Base-by-base conservation (phyloP, 1,139 yeast genomes). In the Geotrichum bryndzae region DNA sequence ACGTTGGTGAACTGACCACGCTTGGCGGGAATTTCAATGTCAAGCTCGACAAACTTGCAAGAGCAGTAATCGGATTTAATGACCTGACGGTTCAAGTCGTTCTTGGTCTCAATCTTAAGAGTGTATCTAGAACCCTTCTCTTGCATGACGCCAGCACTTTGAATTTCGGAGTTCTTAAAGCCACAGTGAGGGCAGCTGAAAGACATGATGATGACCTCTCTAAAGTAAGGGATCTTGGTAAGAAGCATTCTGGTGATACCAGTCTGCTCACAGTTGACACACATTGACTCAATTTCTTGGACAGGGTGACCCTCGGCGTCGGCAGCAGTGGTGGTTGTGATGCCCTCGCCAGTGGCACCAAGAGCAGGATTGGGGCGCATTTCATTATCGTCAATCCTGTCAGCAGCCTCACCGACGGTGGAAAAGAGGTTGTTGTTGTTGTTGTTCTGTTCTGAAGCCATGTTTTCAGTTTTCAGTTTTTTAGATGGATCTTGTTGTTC, bases 271-370 rank as follows among this genome's bases (percentile, higher is more conserved):
- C 99, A 95, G 78, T 90, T 90, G 96, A 95, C 92, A 79, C 99
- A 95, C 60, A 92, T 78, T 23, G 97, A 90, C 73, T 92, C 95
- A 66, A 95, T 84, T 74, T 94, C 98, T 74, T 91, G 97, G 23
- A 94, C 96, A 5, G 97, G 96, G 69, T 90, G 96, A n/a, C 97
- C 97, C 72, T 84, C 86, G n/a, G 88, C 87, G 73, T 90, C 97
- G 10, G 79, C 78, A 27, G 91, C 78, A 11, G 77, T 76, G 7
- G 78, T 75, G 11, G 68, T 67, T 38, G 70, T 66, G 60, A 73
- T 65, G 29, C 73, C 71, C 15, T 69, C 63, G 10, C 63, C 64
- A 18, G 61, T 57, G 48, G 64, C 62, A 38, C 61, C 64, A 35
- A 56, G 57, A 18, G 65, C 69, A n/a, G 66, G 64, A 11, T 64